Evolutionary conservation across 2,329 filamentous ascomycete genomes (phyloP).

Genomic region (Byssoonygena ceratinophila): DNA sequence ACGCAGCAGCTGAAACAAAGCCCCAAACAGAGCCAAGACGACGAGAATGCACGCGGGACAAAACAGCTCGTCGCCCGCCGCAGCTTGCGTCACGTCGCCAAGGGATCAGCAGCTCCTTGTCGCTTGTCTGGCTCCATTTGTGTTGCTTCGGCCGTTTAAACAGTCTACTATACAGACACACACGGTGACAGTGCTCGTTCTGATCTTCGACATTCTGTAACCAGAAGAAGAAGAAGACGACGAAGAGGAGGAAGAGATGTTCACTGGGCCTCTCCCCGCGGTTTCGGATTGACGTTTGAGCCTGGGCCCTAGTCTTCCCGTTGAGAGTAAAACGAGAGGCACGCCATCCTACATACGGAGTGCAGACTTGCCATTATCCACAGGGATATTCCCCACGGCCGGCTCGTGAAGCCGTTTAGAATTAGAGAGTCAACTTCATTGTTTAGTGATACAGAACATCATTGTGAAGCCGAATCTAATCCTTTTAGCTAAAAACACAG

Average conservation of each 20-base stretch:
- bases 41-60: not conserved
- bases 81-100: slow-evolving; percentile 10
- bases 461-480: not conserved
- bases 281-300: slow-evolving; percentile 8
- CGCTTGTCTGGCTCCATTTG: not conserved
- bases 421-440: not conserved
- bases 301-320: not conserved
- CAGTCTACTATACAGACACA: not conserved
- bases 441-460: not conserved
- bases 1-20: slow-evolving; percentile 11
- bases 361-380: not conserved
- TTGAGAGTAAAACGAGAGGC: not conserved
- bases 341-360: not conserved
- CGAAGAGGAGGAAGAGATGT: not conserved
- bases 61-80: not conserved
- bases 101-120: slow-evolving; percentile 3
- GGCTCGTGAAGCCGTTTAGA: too few species aligned
- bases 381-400: too few species aligned
- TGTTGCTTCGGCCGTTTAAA: too few species aligned
- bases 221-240: too few species aligned
- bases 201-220: too few species aligned
- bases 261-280: slow-evolving; percentile 7
- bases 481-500: slow-evolving; percentile 5
- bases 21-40: slow-evolving; percentile 10
- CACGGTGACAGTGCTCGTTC: too few species aligned